Percentiles rank a stretch among this genome's conserved stretches.
These are phyloP conservation scores for Pseudocercospora cruenta DNA, from an alignment of 2,329 filamentous ascomycete species.

Conservation along the genomic window DNA sequence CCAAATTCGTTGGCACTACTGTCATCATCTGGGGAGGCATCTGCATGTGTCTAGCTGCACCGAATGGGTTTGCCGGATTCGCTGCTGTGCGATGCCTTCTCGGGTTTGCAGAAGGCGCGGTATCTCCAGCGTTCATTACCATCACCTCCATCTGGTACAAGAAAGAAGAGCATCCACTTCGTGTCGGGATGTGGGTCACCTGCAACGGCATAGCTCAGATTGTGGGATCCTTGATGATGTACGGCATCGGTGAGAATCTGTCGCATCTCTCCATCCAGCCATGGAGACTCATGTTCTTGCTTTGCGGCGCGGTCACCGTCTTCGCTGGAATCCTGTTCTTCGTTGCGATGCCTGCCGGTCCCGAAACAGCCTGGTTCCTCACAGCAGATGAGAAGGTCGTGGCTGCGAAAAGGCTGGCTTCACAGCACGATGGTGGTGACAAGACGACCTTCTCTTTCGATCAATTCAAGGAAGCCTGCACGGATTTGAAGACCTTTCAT, in stretches of 20 bases:
- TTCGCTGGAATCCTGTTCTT: slow-evolving; percentile 51
- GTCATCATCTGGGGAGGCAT: slow-evolving; percentile 51
- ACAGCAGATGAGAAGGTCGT: slow-evolving; percentile 49
- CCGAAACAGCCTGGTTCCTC: slow-evolving; percentile 56
- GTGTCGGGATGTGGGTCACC: slow-evolving; percentile 45
- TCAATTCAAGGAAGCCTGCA: slow-evolving; percentile 51
- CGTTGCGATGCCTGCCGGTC: slow-evolving; percentile 52
- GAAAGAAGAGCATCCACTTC: slow-evolving; percentile 36
- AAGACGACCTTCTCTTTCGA: slow-evolving; percentile 49
- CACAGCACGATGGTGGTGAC: slow-evolving; percentile 47
- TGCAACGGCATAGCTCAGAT: slow-evolving; percentile 54
- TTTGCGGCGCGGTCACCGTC: slow-evolving; percentile 55
- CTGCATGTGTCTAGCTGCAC: slow-evolving; percentile 51
- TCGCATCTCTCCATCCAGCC: slow-evolving; percentile 43
- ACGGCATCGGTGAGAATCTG: slow-evolving; percentile 52
- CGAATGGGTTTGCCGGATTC: slow-evolving; percentile 43
- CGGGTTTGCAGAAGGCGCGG: slow-evolving; percentile 51
- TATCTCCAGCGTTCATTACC: slow-evolving; percentile 52
- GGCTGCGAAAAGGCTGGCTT: slow-evolving; percentile 43
- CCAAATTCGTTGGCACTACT: slow-evolving; percentile 53
- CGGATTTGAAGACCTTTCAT: slow-evolving; percentile 51
- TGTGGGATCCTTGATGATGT: slow-evolving; percentile 54
- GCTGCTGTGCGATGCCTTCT: slow-evolving; percentile 39
- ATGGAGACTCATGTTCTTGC: slow-evolving; percentile 55
- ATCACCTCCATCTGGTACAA: slow-evolving; percentile 44